Base-by-base conservation (phyloP, 202 grass and related monocot species). In the Tripidium arundinaceum region DNA sequence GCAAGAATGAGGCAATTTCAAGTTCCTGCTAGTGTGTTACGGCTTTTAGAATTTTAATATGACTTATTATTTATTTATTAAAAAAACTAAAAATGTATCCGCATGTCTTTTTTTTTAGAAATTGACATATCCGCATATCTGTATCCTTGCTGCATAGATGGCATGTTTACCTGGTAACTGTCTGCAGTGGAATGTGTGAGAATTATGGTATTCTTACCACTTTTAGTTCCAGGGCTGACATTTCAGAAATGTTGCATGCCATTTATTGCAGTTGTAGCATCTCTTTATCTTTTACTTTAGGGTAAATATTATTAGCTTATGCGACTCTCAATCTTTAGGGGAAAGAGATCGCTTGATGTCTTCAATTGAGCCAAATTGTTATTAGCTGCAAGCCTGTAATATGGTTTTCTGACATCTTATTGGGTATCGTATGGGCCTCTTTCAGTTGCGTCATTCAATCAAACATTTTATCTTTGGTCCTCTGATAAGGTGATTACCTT, bases 221-320 rank as follows among this genome's bases (percentile, higher is more conserved):
- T 73, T 58, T 79, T 76, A 70, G 19, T 52, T 63, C 14, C 12
- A 76, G 43, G 64, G 36, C 52, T 75, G 59, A 11, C 28, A 27
- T 65, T 39, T 83, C 29, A 74, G 68, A 62, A 83, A 79, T 62
- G 67, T 27, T 31, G 16, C 47, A 73, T 79, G 12, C 18, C 55
- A 61, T 78, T 28, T 82, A 64, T 82, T 62, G 11, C 37, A 57
- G n/a, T 49, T 73, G 28, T 73, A 83, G 24, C 49, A 62, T 52
- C 19, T 52, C 2, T 67, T 19, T 66, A 15, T 65, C 31, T 37
- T 27, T 70, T 42, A 83, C 15, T 59, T 68, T 61, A n/a, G 80
- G 57, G n/a, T 64, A 60, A 74, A 65, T 60, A 60, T 42, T 46
- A 74, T 73, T 67, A 12, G 46, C 26, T 73, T 78, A 22, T 47